Evolutionary conservation across 257 asterid species (phyloP).

Genomic region (Nicotiana obtusifolia): DNA sequence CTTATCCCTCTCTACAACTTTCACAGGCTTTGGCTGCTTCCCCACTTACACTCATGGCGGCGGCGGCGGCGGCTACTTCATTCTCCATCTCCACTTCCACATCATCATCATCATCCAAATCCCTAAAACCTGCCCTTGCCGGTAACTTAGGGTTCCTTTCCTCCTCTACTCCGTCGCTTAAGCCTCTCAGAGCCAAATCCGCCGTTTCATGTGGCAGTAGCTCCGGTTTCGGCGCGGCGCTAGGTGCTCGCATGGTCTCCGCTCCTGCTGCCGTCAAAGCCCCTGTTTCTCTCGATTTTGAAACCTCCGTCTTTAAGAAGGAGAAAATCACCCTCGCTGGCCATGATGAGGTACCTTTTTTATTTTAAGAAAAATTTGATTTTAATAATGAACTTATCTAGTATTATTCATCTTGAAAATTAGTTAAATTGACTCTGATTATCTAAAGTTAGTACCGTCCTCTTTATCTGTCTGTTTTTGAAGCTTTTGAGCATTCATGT

Average conservation of each 20-base stretch:
- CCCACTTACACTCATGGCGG: conserved; percentile 31
- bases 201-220: conserved; percentile 5
- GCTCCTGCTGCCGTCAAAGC: conserved; percentile 35
- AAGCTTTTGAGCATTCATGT: not conserved
- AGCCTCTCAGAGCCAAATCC: conserved; percentile 34
- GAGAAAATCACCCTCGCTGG: conserved; percentile 85
- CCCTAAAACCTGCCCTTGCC: conserved; percentile 21
- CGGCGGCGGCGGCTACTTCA: conserved; percentile 55
- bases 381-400: not conserved
- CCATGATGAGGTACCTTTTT: conserved; percentile 51
- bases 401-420: not conserved
- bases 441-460: not conserved
- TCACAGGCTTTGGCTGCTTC: not conserved
- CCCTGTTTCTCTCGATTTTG: conserved; percentile 57
- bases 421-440: not conserved
- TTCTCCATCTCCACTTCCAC: conserved; percentile 24
- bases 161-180: conserved; percentile 49
- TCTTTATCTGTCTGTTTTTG: not conserved
- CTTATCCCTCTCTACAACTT: not conserved
- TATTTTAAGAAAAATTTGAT: no score
- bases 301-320: conserved; percentile 67
- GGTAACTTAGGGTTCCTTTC: conserved; percentile 48
- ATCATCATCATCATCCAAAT: conserved; percentile 20
- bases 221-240: conserved; percentile 34
- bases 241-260: conserved; percentile 59